Evolutionary conservation across 75 land plant species (phyloP).

Genomic region (Selaginella tamariscina): DNA sequence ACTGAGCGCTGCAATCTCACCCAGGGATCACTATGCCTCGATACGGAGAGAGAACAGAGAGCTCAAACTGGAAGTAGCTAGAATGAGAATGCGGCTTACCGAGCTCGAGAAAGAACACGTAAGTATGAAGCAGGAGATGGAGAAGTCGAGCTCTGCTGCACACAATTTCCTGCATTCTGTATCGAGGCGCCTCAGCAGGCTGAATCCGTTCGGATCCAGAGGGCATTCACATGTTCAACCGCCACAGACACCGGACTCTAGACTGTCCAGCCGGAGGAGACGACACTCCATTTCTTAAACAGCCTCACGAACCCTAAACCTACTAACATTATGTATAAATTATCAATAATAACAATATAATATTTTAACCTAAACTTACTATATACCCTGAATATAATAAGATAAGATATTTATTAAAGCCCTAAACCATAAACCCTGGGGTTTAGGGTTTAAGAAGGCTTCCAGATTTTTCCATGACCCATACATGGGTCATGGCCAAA

Average conservation of each 20-base stretch:
- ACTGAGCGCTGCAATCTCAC: constrained; percentile 64
- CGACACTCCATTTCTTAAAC: constrained; percentile 40
- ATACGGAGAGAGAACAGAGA: constrained; percentile 90
- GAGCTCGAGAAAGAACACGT: constrained; percentile 89
- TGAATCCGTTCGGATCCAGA: constrained; percentile 26
- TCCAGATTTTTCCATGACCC: background rate
- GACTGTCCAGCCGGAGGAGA: constrained; percentile 37
- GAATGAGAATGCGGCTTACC: constrained; percentile 91
- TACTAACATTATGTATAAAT: too few species aligned
- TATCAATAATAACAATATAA: too few species aligned
- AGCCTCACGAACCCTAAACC: too few species aligned
- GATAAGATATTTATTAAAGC: too few species aligned
- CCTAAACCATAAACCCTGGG: too few species aligned
- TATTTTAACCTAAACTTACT: too few species aligned
- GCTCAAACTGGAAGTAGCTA: constrained; percentile 80
- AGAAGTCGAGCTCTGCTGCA: constrained; percentile 36
- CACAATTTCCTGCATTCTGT: constrained; percentile 39
- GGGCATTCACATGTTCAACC: background rate
- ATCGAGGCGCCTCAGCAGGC: constrained; percentile 47
- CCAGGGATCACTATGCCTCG: constrained; percentile 80
- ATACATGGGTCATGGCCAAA: background rate
- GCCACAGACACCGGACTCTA: constrained; percentile 22
- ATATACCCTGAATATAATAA: too few species aligned
- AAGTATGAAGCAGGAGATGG: constrained; percentile 74
- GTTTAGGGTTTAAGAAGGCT: constrained; percentile 3